Conservation (phyloP, 257 asterid genomes). For the Nicotiana undulata region DNA sequence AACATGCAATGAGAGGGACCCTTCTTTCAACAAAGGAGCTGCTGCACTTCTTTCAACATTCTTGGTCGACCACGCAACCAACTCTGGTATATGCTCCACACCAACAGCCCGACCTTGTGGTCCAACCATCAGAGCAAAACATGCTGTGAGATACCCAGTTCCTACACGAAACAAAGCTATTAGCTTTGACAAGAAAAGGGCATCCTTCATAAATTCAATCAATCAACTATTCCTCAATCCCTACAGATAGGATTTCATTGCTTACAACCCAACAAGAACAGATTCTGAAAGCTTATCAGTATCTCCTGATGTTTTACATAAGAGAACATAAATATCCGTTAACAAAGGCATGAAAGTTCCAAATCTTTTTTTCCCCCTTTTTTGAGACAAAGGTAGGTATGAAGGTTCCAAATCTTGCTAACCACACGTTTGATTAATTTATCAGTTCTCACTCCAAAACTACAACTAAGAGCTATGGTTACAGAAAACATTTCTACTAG, state of each 20-base stretch:
- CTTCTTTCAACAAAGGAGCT: conserved; percentile 61
- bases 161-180: conserved; percentile 35
- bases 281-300: background rate
- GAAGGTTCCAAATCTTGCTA: background rate
- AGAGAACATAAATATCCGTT: background rate
- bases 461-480: background rate
- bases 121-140: conserved; percentile 92
- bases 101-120: conserved; percentile 85
- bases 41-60: conserved; percentile 72
- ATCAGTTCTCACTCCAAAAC: background rate
- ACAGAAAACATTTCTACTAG: background rate
- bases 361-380: background rate
- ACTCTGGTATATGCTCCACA: conserved; percentile 89
- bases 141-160: conserved; percentile 93
- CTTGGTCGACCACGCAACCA: conserved; percentile 57
- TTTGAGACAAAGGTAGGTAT: no score
- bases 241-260: background rate
- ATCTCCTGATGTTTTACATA: background rate
- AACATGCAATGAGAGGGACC: conserved; percentile 59
- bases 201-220: background rate
- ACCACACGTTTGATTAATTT: background rate
- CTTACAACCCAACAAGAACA: background rate
- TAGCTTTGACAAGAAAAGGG: background rate
- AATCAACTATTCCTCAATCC: background rate
- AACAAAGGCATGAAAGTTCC: background rate